Evolutionary conservation across 2,329 filamentous ascomycete species (phyloP).

Genomic region (Fusarium mundagurra): DNA sequence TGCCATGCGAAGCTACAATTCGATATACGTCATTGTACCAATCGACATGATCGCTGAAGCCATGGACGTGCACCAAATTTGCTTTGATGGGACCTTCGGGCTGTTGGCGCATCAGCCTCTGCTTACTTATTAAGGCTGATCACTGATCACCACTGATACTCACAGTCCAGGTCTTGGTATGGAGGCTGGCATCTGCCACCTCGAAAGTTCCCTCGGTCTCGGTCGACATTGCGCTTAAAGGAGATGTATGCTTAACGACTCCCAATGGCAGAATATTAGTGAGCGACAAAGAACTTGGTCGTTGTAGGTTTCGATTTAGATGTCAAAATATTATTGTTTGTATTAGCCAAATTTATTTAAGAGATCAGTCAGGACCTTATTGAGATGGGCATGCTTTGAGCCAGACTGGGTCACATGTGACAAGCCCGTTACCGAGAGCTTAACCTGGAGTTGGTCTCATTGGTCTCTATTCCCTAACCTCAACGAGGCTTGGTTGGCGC

Average conservation of each 20-base stretch:
- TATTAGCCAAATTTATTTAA: not conserved
- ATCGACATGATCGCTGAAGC: slow-evolving; percentile 87
- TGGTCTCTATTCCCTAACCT: slow-evolving; percentile 1
- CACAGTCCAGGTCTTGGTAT: slow-evolving; percentile 69
- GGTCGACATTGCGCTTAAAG: slow-evolving; percentile 47
- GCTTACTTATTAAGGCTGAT: not conserved
- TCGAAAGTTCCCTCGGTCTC: slow-evolving; percentile 62
- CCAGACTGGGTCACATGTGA: slow-evolving; percentile 34
- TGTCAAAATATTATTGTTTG: not conserved
- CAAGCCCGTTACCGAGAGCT: slow-evolving; percentile 22
- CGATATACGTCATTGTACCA: slow-evolving; percentile 81
- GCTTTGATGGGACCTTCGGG: slow-evolving; percentile 69
- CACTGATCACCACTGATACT: slow-evolving; percentile 42
- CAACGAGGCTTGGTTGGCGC: slow-evolving; percentile 7
- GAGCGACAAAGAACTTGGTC: not conserved
- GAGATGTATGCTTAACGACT: not conserved
- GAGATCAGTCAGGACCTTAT: not conserved
- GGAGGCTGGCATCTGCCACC: slow-evolving; percentile 57
- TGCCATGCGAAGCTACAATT: slow-evolving; percentile 73
- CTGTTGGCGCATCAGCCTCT: slow-evolving; percentile 49
- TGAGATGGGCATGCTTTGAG: slow-evolving; percentile 22
- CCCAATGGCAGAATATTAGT: not conserved
- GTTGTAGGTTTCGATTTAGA: not conserved
- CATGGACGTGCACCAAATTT: slow-evolving; percentile 84
- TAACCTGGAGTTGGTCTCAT: slow-evolving; percentile 22